Evolutionary conservation across 2,329 filamentous ascomycete species (phyloP), one percentile per base, ranked within the genome.

Genomic region (Colletotrichum gloeosporioides): DNA sequence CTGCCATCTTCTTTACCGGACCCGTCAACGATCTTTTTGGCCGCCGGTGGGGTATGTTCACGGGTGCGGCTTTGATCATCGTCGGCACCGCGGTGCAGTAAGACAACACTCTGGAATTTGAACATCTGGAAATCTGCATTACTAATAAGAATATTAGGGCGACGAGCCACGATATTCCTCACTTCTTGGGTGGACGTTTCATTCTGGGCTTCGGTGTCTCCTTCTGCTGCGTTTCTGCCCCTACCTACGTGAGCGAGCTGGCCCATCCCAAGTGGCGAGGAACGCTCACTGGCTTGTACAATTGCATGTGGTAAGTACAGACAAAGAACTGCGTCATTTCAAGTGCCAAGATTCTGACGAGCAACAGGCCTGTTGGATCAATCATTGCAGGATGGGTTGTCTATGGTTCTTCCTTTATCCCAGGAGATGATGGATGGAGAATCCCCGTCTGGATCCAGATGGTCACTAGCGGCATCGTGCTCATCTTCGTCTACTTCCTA

Each of bases 361-460:
- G 8, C 0, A 13, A 8, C 10, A 77, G 75, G 76, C 76, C 76
- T 18, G 73, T 89, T 7, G 89, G 90, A 5, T 87, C 86, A 65
- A 91, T 92, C 67, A 85, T 91, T 10, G 89, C 91, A 2, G 86
- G 86, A 15, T 90, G 89, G 82, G 86, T 88, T 6, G 87, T 89
- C 4, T 89, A 90, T 71, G 91, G 90, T 32, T 86, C 84, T 78
- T 83, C 84, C 18, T 87, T 85, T 64, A 81, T 88, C 8, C 80
- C 84, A 3, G 82, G 81, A 2, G 77, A 82, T 22, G 76, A 83
- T 4, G 86, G 85, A 7, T 90, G 89, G 88, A 79, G 87, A 18
- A 85, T 90, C 36, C 89, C 88, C 2, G 84, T 90, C 36, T 90
- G 88, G 88, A 84, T 88, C 59, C 89, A 34, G 7, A 66, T 27